These are phyloP conservation scores for Candida corydali DNA, from an alignment of 805 yeast species.

Conservation along the genomic window DNA sequence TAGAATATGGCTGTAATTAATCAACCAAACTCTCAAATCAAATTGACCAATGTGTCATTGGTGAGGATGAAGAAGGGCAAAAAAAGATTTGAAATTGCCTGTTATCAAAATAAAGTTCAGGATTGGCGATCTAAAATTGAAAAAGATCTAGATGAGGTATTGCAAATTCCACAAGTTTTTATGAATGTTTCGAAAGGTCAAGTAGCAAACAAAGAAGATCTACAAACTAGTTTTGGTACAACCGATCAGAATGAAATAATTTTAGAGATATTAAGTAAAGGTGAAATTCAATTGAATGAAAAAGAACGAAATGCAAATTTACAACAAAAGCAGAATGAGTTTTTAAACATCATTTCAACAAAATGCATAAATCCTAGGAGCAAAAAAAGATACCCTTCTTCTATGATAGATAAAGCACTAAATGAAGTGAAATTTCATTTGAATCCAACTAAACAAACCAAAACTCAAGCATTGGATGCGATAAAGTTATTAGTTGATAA, in stretches of 20 bases:
- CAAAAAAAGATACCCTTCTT: constrained; percentile 88
- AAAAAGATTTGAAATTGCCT: constrained; percentile 90
- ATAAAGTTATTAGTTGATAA: constrained; percentile 69
- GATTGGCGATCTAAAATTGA: constrained; percentile 88
- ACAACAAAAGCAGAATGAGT: constrained; percentile 73
- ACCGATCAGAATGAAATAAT: constrained; percentile 73
- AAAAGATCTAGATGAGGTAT: constrained; percentile 90
- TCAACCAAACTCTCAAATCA: constrained; percentile 87
- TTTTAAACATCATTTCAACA: constrained; percentile 76
- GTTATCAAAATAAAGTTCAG: constrained; percentile 95
- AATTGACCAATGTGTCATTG: constrained; percentile 88
- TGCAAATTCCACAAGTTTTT: constrained; percentile 94
- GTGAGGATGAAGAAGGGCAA: constrained; percentile 89
- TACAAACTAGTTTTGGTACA: constrained; percentile 68
- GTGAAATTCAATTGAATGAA: constrained; percentile 92
- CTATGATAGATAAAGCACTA: constrained; percentile 87
- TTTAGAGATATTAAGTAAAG: constrained; percentile 77
- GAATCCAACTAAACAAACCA: constrained; percentile 69
- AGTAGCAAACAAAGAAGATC: constrained; percentile 84
- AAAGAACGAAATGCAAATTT: constrained; percentile 81
- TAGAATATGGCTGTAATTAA: constrained; percentile 49
- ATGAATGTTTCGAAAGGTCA: constrained; percentile 91
- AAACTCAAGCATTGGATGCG: constrained; percentile 88
- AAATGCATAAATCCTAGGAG: constrained; percentile 90
- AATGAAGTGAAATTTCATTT: constrained; percentile 75